Evolutionary conservation across 1,284 basidiomycete genomes (phyloP).

Genomic region (Sanghuangporus baumii): DNA sequence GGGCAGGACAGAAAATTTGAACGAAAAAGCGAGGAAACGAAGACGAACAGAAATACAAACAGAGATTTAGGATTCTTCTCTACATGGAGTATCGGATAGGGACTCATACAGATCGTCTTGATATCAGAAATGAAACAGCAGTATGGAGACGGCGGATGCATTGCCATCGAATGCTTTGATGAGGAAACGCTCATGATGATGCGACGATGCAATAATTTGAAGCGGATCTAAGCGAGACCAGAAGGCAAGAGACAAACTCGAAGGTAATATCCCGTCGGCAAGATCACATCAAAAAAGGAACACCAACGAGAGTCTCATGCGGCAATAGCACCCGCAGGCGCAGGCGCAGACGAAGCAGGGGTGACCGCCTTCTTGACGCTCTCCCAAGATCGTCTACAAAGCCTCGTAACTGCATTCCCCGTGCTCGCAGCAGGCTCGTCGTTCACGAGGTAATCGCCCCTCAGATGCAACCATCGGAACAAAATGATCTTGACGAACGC

Average conservation of each 20-base stretch:
- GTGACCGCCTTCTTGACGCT: not conserved
- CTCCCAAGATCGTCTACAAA: conserved; percentile 12
- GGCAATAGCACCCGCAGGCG: not conserved
- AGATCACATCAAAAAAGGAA: not conserved
- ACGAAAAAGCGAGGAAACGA: not conserved
- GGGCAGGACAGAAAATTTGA: not conserved
- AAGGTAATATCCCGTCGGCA: not conserved
- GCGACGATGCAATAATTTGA: not conserved
- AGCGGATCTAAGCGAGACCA: not conserved
- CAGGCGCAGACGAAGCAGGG: not conserved
- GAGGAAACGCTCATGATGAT: not conserved
- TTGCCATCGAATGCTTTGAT: too few species aligned
- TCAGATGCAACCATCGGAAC: conserved; percentile 2
- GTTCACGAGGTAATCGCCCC: conserved; percentile 13
- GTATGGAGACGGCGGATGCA: not conserved
- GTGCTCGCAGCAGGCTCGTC: not conserved
- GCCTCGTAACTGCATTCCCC: conserved; percentile 4
- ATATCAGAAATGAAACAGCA: not conserved
- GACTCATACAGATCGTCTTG: not conserved
- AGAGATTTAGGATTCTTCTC: not conserved
- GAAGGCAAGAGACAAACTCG: not conserved
- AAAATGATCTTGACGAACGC: conserved; percentile 1
- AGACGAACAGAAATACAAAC: not conserved
- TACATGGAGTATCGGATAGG: not conserved
- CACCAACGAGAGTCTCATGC: not conserved